Conservation (phyloP, 1,284 basidiomycete species). For the Trichosporon ovoides region DNA sequence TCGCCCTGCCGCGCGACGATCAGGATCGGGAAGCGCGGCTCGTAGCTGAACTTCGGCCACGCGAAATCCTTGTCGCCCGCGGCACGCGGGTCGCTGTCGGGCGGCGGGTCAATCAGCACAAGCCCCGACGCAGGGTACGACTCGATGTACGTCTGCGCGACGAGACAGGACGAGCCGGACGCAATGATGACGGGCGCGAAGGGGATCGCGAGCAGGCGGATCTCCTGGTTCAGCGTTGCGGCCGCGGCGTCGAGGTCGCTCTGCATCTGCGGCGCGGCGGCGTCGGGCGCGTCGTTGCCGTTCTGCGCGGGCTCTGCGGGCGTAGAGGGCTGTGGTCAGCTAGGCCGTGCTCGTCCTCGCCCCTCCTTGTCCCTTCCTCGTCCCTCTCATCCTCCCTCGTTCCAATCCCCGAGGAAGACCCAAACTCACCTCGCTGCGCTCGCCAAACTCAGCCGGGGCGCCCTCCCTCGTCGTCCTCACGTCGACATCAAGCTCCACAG, state of each 20-base stretch:
- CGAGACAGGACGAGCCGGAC: conserved; percentile 52
- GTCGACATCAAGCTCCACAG: conserved; percentile 56
- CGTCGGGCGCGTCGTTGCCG: too few relatives aligned
- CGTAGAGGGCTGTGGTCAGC: not conserved
- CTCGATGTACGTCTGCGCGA: conserved; percentile 63
- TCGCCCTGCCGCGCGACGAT: conserved; percentile 32
- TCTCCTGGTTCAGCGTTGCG: conserved; percentile 30
- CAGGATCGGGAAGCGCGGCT: conserved; percentile 61
- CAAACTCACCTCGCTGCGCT: not conserved
- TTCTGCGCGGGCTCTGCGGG: not conserved
- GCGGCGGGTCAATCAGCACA: conserved; percentile 58
- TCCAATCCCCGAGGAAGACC: not conserved
- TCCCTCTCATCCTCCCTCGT: too few relatives aligned
- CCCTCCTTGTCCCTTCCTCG: too few relatives aligned
- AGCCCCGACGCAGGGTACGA: conserved; percentile 60
- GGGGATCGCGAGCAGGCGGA: conserved; percentile 53
- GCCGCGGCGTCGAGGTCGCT: conserved; percentile 28
- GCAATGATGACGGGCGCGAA: conserved; percentile 64
- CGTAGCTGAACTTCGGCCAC: conserved; percentile 58
- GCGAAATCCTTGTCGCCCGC: conserved; percentile 11
- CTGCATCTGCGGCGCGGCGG: not conserved
- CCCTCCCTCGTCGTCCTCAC: conserved; percentile 14
- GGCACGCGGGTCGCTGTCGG: conserved; percentile 33
- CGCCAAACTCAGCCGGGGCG: not conserved
- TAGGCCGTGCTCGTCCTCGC: too few relatives aligned